phyloP scores from a whole-genome alignment of 768 basidiomycete genomes.

The Tulasnella sp. region DNA sequence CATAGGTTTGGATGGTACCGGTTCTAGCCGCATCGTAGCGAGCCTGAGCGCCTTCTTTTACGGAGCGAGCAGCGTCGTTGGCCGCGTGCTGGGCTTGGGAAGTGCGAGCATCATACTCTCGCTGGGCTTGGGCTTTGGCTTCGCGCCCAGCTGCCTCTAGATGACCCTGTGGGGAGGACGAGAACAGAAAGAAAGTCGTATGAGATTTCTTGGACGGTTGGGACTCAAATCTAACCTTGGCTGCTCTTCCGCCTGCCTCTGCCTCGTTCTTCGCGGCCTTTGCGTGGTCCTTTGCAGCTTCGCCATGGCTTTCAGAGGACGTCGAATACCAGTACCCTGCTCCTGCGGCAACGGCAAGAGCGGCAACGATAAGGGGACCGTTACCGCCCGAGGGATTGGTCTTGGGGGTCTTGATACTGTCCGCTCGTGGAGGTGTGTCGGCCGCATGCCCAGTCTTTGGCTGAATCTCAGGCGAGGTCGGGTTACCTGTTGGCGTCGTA shows the following conservation, averaged over 20 bases:
- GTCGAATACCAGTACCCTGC: conserved; percentile 26
- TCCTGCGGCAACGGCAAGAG: conserved; percentile 7
- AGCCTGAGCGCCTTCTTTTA: conserved; percentile 14
- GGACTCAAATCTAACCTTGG: conserved; percentile 1
- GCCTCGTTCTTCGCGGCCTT: conserved; percentile 19
- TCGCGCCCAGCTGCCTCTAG: background rate
- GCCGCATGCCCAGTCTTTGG: conserved; percentile 1
- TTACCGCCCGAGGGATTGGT: conserved; percentile 21
- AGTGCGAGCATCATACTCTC: conserved; percentile 1
- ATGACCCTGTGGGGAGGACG: conserved; percentile 15
- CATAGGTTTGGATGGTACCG: conserved; percentile 22
- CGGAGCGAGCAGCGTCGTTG: conserved; percentile 2
- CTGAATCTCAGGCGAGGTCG: background rate
- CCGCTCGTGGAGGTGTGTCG: conserved; percentile 3
- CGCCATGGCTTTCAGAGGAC: background rate
- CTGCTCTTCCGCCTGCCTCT: conserved; percentile 4
- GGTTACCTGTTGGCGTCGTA: background rate
- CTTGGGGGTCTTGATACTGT: background rate
- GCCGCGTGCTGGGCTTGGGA: background rate
- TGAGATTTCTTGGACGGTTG: too few relatives aligned
- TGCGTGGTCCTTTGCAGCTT: conserved; percentile 14
- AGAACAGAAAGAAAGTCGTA: background rate
- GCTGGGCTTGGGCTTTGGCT: background rate
- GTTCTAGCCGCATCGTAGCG: conserved; percentile 7
- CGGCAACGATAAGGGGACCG: conserved; percentile 13